phyloP scores from a whole-genome alignment of 2,329 filamentous ascomycete genomes.

The Nigrograna mackinnonii region DNA sequence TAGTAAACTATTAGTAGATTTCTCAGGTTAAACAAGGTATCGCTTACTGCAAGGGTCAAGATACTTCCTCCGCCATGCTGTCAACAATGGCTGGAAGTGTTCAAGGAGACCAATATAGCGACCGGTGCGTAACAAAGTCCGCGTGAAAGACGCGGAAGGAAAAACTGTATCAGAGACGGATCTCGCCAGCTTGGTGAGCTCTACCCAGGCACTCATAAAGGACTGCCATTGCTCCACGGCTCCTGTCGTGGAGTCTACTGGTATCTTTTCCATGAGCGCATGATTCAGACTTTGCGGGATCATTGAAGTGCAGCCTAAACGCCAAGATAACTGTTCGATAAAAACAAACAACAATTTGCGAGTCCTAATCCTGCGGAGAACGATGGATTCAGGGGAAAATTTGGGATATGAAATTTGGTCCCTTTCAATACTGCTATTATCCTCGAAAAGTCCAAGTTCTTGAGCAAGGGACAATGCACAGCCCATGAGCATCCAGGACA shows the following conservation, averaged over 20 bases:
- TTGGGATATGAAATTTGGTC: slow-evolving; percentile 38
- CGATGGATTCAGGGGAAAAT: slow-evolving; percentile 29
- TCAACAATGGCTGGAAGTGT: slow-evolving; percentile 48
- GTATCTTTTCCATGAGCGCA: slow-evolving; percentile 43
- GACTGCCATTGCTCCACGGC: slow-evolving; percentile 52
- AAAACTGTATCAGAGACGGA: slow-evolving; percentile 60
- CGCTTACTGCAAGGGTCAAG: slow-evolving; percentile 40
- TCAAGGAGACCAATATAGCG: slow-evolving; percentile 55
- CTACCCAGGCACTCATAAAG: slow-evolving; percentile 57
- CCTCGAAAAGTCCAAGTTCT: slow-evolving; percentile 56
- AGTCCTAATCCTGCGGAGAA: slow-evolving; percentile 36
- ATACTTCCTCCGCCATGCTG: slow-evolving; percentile 45
- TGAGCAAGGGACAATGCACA: slow-evolving; percentile 57
- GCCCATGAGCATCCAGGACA: slow-evolving; percentile 65
- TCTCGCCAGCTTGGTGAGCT: slow-evolving; percentile 49
- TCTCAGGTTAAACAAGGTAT: not conserved
- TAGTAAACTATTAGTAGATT: slow-evolving; percentile 12
- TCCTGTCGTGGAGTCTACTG: slow-evolving; percentile 39
- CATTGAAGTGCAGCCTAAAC: slow-evolving; percentile 56
- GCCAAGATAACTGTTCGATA: slow-evolving; percentile 55
- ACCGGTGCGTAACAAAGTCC: slow-evolving; percentile 48
- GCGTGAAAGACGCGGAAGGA: slow-evolving; percentile 46
- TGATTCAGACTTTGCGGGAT: slow-evolving; percentile 52
- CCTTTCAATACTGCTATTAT: slow-evolving; percentile 39
- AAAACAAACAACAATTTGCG: slow-evolving; percentile 47